Evolutionary conservation across 2,329 filamentous ascomycete species (phyloP).

Genomic region (Spiromastix sp.): DNA sequence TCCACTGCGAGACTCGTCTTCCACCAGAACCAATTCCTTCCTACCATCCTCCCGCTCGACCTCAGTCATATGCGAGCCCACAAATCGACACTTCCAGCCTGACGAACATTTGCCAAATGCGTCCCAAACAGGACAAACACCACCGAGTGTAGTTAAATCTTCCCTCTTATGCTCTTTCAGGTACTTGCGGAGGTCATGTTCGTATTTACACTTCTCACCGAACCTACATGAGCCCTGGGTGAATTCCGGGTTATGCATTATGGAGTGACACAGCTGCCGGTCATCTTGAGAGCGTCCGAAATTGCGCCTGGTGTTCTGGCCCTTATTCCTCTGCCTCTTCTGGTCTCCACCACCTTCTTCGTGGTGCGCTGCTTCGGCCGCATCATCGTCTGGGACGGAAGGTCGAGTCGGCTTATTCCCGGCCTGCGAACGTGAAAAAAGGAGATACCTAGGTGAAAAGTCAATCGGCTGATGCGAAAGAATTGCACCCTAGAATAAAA

Average conservation of each 20-base stretch:
- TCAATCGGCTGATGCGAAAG: slow-evolving; percentile 2
- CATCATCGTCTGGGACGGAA: slow-evolving; percentile 43
- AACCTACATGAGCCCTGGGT: slow-evolving; percentile 65
- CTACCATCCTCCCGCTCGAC: slow-evolving; percentile 65
- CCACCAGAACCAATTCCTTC: slow-evolving; percentile 67
- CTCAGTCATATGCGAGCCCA: slow-evolving; percentile 76
- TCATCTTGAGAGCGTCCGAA: slow-evolving; percentile 74
- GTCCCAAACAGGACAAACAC: slow-evolving; percentile 74
- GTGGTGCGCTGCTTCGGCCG: slow-evolving; percentile 46
- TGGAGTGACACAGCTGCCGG: slow-evolving; percentile 65
- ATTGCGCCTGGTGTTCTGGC: slow-evolving; percentile 73
- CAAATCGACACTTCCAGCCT: slow-evolving; percentile 93
- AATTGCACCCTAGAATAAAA: background rate
- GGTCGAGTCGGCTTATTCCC: no score
- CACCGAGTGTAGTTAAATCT: slow-evolving; percentile 65
- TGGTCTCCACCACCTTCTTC: slow-evolving; percentile 24
- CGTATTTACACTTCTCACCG: slow-evolving; percentile 68
- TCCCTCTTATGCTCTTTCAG: slow-evolving; percentile 69
- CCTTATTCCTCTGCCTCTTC: slow-evolving; percentile 45
- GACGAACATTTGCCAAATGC: slow-evolving; percentile 64
- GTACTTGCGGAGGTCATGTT: slow-evolving; percentile 80
- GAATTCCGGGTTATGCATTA: slow-evolving; percentile 65
- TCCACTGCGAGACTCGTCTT: slow-evolving; percentile 41
- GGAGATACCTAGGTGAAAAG: slow-evolving; percentile 1
- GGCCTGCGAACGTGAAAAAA: no score